Evolutionary conservation across 2,329 filamentous ascomycete species (phyloP).

Genomic region (Pezicula neosporulosa): DNA sequence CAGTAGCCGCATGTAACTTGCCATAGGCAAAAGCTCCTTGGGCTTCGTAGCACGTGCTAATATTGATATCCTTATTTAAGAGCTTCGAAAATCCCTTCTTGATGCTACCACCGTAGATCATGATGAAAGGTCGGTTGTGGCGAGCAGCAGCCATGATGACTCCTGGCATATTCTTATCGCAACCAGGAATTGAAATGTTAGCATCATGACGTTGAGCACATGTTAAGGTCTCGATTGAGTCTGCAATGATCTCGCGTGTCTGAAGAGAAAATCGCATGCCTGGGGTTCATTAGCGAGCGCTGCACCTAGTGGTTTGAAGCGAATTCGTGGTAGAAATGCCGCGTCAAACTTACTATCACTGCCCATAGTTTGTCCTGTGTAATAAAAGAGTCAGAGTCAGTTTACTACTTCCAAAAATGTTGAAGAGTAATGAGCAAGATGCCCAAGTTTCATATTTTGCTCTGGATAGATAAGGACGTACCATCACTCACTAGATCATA

Average conservation of each 20-base stretch:
- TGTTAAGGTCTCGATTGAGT: slow-evolving; percentile 90
- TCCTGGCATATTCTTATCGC: slow-evolving; percentile 98
- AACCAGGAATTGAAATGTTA: slow-evolving; percentile 88
- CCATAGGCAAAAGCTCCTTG: slow-evolving; percentile 79
- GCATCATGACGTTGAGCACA: slow-evolving; percentile 91
- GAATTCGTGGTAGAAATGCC: neutral
- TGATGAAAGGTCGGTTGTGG: slow-evolving; percentile 87
- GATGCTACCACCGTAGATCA: slow-evolving; percentile 94
- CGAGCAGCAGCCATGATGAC: slow-evolving; percentile 86
- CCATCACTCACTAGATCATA: no score
- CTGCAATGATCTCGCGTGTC: slow-evolving; percentile 86
- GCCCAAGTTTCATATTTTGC: no score
- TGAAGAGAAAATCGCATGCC: slow-evolving; percentile 94
- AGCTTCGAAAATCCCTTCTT: slow-evolving; percentile 79
- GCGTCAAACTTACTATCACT: slow-evolving; percentile 62
- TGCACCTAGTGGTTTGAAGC: neutral
- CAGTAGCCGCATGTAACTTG: slow-evolving; percentile 66
- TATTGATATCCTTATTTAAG: slow-evolving; percentile 77
- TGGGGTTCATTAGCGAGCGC: slow-evolving; percentile 31
- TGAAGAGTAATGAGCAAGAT: no score
- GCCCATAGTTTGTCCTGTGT: slow-evolving; percentile 82
- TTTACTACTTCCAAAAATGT: neutral
- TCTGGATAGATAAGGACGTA: no score
- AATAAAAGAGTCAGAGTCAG: neutral
- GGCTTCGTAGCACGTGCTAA: slow-evolving; percentile 85